Evolutionary conservation across 148 eudicot species (phyloP).

Genomic region (Chenopodium suecicum): DNA sequence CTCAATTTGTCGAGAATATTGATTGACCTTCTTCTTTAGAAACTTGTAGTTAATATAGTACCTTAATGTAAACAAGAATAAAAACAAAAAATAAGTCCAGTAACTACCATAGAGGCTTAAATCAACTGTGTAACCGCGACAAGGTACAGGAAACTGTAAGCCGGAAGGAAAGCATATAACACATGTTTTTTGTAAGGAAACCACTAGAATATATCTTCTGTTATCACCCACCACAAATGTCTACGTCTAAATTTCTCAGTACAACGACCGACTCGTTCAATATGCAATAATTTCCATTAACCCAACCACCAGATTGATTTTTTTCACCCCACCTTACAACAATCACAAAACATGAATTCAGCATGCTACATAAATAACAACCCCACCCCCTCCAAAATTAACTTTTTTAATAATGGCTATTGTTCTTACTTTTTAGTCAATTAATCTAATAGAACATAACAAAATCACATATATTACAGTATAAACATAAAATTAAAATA

Average conservation of each 20-base stretch:
- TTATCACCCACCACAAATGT: background rate
- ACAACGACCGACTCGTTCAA: background rate
- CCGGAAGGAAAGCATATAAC: background rate
- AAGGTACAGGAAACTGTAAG: background rate
- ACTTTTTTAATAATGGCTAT: too few species aligned
- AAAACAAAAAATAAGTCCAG: background rate
- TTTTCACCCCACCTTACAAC: background rate
- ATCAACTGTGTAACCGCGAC: background rate
- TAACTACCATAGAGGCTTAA: background rate
- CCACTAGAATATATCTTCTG: background rate
- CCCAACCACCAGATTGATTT: too few species aligned
- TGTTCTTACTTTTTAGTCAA: background rate
- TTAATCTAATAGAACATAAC: too few species aligned
- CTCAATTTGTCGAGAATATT: constrained; percentile 52
- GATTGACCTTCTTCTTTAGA: constrained; percentile 65
- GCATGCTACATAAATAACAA: background rate
- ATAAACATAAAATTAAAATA: background rate
- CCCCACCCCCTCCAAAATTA: background rate
- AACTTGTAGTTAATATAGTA: constrained; percentile 68
- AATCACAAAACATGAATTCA: background rate
- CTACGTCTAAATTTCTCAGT: background rate
- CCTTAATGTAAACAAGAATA: constrained; percentile 30
- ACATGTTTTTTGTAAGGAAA: background rate
- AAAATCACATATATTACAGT: background rate
- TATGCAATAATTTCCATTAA: too few species aligned